Evolutionary conservation across 2,329 filamentous ascomycete genomes (phyloP).

Genomic region (Colletotrichum destructivum): DNA sequence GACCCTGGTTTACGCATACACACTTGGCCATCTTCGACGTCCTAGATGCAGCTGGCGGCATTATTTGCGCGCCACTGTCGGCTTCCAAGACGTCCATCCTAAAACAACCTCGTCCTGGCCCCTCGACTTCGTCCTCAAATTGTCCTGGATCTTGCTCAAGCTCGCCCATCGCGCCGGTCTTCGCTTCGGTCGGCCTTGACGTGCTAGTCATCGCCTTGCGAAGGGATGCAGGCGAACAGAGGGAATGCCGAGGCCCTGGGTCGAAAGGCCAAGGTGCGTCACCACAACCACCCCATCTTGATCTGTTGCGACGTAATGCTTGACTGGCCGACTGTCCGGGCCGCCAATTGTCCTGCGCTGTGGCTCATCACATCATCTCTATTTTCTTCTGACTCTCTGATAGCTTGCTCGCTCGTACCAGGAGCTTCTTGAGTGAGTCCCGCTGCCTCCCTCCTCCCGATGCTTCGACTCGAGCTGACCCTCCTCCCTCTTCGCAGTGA

Average conservation of each 20-base stretch:
- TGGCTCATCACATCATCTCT: not conserved
- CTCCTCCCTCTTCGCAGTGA: constrained; percentile 71
- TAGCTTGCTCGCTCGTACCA: constrained; percentile 98
- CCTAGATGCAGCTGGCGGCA: constrained; percentile 28
- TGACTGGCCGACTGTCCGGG: not conserved
- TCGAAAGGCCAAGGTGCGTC: constrained; percentile 73
- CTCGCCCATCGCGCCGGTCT: constrained; percentile 18
- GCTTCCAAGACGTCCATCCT: constrained; percentile 26
- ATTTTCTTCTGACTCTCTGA: not conserved
- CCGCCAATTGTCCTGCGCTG: constrained; percentile 10
- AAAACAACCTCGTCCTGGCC: constrained; percentile 6
- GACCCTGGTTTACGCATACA: not conserved
- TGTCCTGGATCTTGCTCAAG: constrained; percentile 1
- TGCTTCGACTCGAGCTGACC: constrained; percentile 4
- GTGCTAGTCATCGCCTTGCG: constrained; percentile 40
- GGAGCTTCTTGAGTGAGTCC: constrained; percentile 90
- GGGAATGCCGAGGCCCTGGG: constrained; percentile 71
- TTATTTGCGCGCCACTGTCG: constrained; percentile 21
- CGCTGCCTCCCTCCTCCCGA: not conserved
- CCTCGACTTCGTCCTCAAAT: constrained; percentile 10
- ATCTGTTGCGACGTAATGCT: constrained; percentile 3
- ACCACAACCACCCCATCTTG: not conserved
- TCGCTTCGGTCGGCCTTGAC: constrained; percentile 39
- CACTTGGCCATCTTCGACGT: not conserved
- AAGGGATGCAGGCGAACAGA: constrained; percentile 69